Conservation (phyloP, 371 early-diverging fungal genomes). For the Choanephora cucurbitarum region DNA sequence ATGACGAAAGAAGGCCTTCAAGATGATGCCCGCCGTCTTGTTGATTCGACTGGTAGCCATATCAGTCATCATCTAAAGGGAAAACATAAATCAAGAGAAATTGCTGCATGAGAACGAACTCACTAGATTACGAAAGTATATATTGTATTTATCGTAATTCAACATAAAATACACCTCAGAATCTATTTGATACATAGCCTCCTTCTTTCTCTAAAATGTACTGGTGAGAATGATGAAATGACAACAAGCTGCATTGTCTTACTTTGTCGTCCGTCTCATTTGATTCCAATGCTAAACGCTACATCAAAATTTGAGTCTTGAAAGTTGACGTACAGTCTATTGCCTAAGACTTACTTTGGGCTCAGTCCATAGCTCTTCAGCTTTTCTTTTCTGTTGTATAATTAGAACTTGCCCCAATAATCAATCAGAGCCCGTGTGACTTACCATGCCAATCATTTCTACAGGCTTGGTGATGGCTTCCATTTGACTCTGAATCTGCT, state of each 20-base stretch:
- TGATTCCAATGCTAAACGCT: too few relatives aligned
- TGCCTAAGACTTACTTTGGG: too few relatives aligned
- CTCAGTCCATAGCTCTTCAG: neutral
- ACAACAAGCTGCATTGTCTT: too few relatives aligned
- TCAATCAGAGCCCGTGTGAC: too few relatives aligned
- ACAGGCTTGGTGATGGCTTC: constrained; percentile 47
- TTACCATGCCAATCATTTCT: constrained; percentile 57
- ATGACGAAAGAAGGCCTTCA: constrained; percentile 58
- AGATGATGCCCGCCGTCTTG: constrained; percentile 62
- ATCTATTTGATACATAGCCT: constrained; percentile 46
- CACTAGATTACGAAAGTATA: constrained; percentile 72
- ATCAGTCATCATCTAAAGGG: constrained; percentile 20
- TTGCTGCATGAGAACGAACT: neutral
- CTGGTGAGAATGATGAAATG: too few relatives aligned
- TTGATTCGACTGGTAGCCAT: constrained; percentile 66
- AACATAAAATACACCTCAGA: constrained; percentile 62
- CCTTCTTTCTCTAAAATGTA: too few relatives aligned
- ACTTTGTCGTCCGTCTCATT: too few relatives aligned
- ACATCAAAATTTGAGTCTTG: too few relatives aligned
- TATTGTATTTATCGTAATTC: constrained; percentile 74
- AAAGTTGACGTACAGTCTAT: too few relatives aligned
- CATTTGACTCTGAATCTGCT: constrained; percentile 48
- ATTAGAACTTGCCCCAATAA: too few relatives aligned
- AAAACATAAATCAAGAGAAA: neutral
- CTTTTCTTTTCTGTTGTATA: neutral